Percentiles rank a stretch among this genome's conserved stretches.
These are phyloP conservation scores for Misopates orontium DNA, from an alignment of 257 asterid genomes.

Conservation along the genomic window DNA sequence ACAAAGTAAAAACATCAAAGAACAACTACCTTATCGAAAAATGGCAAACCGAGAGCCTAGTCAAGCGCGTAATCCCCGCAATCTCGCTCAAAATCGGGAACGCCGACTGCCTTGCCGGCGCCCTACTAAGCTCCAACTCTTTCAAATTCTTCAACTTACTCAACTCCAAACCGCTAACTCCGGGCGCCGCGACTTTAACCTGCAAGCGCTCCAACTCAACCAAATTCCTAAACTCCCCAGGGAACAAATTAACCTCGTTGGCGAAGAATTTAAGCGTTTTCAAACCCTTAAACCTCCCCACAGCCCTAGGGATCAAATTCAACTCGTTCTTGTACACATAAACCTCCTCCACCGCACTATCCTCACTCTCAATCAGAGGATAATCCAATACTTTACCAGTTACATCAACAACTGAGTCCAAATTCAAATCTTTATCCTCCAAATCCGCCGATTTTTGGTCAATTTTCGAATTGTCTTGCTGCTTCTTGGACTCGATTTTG, in stretches of 20 bases:
- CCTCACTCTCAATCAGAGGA: slow-evolving; percentile 41
- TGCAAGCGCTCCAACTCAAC: slow-evolving; percentile 75
- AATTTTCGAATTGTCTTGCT: slow-evolving; percentile 28
- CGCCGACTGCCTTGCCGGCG: slow-evolving; percentile 70
- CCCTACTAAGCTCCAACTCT: slow-evolving; percentile 84
- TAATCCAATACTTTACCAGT: slow-evolving; percentile 67
- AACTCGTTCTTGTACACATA: slow-evolving; percentile 76
- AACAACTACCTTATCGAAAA: slow-evolving; percentile 75
- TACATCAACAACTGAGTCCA: slow-evolving; percentile 53
- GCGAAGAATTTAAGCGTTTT: slow-evolving; percentile 78
- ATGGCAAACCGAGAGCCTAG: slow-evolving; percentile 84
- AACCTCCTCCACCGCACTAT: slow-evolving; percentile 49
- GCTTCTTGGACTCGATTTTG: slow-evolving; percentile 33
- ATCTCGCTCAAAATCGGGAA: slow-evolving; percentile 68
- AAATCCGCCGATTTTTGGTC: slow-evolving; percentile 25
- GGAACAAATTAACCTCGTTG: slow-evolving; percentile 79
- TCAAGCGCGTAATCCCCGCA: slow-evolving; percentile 69
- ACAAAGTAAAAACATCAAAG: not conserved
- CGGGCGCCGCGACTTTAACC: slow-evolving; percentile 63
- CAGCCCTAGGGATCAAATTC: slow-evolving; percentile 65
- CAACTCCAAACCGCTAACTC: slow-evolving; percentile 72
- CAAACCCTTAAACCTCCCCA: slow-evolving; percentile 61
- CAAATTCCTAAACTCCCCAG: slow-evolving; percentile 60
- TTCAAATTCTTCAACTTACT: slow-evolving; percentile 66
- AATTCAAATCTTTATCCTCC: slow-evolving; percentile 37